phyloP scores from a whole-genome alignment of 345 rosid genomes.

The Litchi chinensis region DNA sequence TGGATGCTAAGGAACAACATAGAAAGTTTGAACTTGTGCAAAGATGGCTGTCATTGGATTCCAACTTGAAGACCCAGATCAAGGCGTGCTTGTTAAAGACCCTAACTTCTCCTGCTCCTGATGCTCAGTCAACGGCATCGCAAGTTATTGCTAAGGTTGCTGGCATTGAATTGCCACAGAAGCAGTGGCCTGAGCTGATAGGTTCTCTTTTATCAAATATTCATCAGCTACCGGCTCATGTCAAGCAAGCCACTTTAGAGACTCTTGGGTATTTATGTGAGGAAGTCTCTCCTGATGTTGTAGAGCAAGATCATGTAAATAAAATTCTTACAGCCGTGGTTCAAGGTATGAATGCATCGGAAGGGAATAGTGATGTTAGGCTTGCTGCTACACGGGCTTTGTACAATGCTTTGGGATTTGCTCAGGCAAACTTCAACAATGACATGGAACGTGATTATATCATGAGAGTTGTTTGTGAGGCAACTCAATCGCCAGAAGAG shows the following conservation, averaged over 20 bases:
- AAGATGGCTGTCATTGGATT: conserved; percentile 43
- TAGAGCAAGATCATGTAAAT: conserved; percentile 47
- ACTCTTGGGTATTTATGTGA: conserved; percentile 47
- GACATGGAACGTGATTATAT: conserved; percentile 74
- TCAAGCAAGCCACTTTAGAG: conserved; percentile 47
- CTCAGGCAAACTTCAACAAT: conserved; percentile 67
- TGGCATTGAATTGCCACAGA: conserved; percentile 47
- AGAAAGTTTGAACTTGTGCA: conserved; percentile 47
- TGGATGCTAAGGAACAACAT: conserved; percentile 49
- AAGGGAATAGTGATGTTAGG: conserved; percentile 58
- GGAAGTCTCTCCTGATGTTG: conserved; percentile 48
- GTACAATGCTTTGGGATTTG: conserved; percentile 64
- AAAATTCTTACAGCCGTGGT: conserved; percentile 41
- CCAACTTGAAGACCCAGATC: conserved; percentile 31
- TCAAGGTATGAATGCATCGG: conserved; percentile 61
- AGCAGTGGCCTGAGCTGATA: conserved; percentile 46
- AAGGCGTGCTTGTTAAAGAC: conserved; percentile 37
- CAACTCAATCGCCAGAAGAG: conserved; percentile 54
- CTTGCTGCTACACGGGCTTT: conserved; percentile 66
- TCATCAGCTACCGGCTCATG: conserved; percentile 41
- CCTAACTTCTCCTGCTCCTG: conserved; percentile 36
- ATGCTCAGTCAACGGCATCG: conserved; percentile 41
- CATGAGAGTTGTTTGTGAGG: conserved; percentile 73
- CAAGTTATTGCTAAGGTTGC: conserved; percentile 48
- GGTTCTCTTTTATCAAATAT: conserved; percentile 34